phyloP scores from a whole-genome alignment of 139 green algal genomes.

The Picochlorum sp. region DNA sequence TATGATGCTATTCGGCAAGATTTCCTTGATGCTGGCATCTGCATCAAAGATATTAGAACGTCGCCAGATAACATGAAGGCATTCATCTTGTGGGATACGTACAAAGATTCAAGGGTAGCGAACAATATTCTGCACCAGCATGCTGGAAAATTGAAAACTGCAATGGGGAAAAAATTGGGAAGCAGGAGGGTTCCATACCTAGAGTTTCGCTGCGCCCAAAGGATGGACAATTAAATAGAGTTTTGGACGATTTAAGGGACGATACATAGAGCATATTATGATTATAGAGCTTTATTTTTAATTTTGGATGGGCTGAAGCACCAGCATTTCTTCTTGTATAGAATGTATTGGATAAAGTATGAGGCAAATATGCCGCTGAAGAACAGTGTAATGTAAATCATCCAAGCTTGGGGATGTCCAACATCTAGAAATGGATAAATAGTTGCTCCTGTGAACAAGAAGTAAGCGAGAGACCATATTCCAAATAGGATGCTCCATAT shows the following conservation, averaged over 20 bases:
- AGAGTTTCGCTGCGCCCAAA: slow-evolving; percentile 18
- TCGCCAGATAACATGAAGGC: slow-evolving; percentile 40
- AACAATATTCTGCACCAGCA: not conserved
- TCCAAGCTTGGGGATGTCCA: not conserved
- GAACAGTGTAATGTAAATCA: no score
- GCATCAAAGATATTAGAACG: slow-evolving; percentile 27
- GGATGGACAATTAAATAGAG: slow-evolving; percentile 18
- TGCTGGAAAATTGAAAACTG: slow-evolving; percentile 1
- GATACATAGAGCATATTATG: not conserved
- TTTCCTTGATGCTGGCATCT: slow-evolving; percentile 15
- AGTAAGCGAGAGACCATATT: slow-evolving; percentile 7
- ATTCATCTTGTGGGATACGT: slow-evolving; percentile 36
- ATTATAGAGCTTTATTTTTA: not conserved
- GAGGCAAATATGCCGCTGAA: no score
- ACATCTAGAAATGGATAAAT: slow-evolving; percentile 12
- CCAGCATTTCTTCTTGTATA: no score
- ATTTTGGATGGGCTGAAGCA: not conserved
- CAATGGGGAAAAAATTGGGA: slow-evolving; percentile 6
- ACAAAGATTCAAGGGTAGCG: not conserved
- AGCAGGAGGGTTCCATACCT: slow-evolving; percentile 22
- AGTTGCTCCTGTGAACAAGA: not conserved
- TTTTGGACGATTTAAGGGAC: slow-evolving; percentile 5
- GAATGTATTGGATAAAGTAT: no score
- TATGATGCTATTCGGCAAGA: slow-evolving; percentile 1
- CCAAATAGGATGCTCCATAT: slow-evolving; percentile 6